Conservation (phyloP, 1,284 basidiomycete genomes). For the Cyathus pygmaeus region DNA sequence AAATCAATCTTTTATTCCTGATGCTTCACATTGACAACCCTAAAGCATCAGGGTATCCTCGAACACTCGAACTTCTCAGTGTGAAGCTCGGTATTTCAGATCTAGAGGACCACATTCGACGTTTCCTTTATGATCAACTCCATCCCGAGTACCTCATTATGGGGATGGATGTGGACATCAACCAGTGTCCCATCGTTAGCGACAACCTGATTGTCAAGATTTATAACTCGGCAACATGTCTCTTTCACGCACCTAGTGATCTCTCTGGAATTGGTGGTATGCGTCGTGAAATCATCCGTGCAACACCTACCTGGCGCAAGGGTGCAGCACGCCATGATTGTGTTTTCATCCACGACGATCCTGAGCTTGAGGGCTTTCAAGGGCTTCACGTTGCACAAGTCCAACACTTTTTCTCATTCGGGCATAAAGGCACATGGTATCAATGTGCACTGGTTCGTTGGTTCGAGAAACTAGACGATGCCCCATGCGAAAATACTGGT, state of each 20-base stretch:
- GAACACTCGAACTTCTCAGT: too few species aligned
- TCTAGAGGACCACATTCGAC: neutral
- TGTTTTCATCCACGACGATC: neutral
- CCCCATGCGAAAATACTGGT: constrained; percentile 6
- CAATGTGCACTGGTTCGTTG: constrained; percentile 9
- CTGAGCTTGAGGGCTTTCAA: neutral
- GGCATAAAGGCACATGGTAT: neutral
- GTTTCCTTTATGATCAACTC: neutral
- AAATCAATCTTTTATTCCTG: too few species aligned
- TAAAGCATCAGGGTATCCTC: too few species aligned
- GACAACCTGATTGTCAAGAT: neutral
- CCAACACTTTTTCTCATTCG: constrained; percentile 3
- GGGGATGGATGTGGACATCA: neutral
- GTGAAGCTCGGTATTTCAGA: neutral
- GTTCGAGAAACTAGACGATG: constrained; percentile 3
- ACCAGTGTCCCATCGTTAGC: neutral
- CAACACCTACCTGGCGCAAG: neutral
- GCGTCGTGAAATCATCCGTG: neutral
- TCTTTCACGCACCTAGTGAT: constrained; percentile 3
- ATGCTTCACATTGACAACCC: too few species aligned
- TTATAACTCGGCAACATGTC: neutral
- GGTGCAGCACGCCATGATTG: neutral
- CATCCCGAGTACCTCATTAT: neutral
- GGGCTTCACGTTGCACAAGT: neutral
- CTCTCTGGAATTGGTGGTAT: neutral